These are phyloP conservation scores for Stephania japonica DNA, from an alignment of 164 flowering plant genomes.

Conservation along the genomic window DNA sequence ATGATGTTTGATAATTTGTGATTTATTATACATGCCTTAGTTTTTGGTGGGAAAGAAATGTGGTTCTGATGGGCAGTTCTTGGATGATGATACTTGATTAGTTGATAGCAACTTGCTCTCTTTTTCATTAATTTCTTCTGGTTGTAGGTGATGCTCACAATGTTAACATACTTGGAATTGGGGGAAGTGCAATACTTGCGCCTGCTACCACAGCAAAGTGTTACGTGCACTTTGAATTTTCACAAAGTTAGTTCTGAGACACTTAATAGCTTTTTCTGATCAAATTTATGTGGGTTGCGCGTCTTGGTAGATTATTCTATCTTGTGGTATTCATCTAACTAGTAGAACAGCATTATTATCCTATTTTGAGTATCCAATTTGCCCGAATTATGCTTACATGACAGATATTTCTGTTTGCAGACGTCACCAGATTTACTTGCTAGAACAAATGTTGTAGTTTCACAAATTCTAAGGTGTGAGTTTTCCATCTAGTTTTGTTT, in stretches of 20 bases:
- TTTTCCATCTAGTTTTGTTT: neutral
- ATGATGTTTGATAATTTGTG: too few species aligned
- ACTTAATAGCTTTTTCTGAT: neutral
- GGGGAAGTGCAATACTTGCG: constrained; percentile 70
- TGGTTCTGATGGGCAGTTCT: neutral
- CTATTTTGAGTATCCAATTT: too few species aligned
- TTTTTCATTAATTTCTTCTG: constrained; percentile 5
- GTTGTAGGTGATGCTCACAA: constrained; percentile 74
- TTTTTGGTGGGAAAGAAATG: neutral
- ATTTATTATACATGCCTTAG: neutral
- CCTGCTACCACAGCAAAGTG: constrained; percentile 67
- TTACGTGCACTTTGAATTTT: constrained; percentile 73
- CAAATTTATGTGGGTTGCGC: neutral
- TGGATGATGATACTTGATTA: neutral
- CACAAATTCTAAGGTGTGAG: constrained; percentile 68
- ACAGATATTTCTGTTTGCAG: constrained; percentile 33
- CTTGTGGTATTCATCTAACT: neutral
- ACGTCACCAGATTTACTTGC: constrained; percentile 67
- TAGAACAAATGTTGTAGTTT: constrained; percentile 49
- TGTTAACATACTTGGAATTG: constrained; percentile 76
- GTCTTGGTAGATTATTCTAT: constrained; percentile 5
- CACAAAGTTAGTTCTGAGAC: constrained; percentile 49
- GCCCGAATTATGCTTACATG: too few species aligned
- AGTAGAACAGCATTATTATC: too few species aligned
- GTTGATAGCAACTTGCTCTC: neutral